These are phyloP conservation scores for Nidularia pulvinata DNA, from an alignment of 768 basidiomycete genomes.

Conservation along the genomic window DNA sequence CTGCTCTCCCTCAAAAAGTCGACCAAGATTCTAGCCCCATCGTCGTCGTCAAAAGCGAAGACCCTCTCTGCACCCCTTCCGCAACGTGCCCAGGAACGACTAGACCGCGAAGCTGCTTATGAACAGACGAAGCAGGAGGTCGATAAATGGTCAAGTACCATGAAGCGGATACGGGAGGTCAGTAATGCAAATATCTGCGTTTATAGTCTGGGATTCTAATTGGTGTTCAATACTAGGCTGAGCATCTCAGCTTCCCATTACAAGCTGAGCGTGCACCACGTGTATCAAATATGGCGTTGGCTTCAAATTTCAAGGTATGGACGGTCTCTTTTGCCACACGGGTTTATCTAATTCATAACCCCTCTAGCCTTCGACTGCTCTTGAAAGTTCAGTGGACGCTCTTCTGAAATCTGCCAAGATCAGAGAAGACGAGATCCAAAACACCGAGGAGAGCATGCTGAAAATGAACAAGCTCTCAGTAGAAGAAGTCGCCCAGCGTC, in stretches of 20 bases:
- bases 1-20: constrained; percentile 70
- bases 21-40: constrained; percentile 57
- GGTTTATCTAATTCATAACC: not conserved
- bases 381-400: constrained; percentile 83
- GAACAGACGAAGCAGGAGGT: constrained; percentile 92
- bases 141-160: constrained; percentile 90
- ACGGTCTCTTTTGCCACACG: not conserved
- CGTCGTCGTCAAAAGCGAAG: constrained; percentile 51
- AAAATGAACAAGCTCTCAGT: constrained; percentile 79
- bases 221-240: constrained; percentile 48
- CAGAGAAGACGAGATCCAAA: constrained; percentile 75
- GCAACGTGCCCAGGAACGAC: constrained; percentile 81
- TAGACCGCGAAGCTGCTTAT: constrained; percentile 94
- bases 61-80: constrained; percentile 84
- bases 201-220: constrained; percentile 1
- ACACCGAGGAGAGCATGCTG: constrained; percentile 73
- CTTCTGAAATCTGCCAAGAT: constrained; percentile 83
- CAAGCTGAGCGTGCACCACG: constrained; percentile 58
- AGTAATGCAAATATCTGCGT: constrained; percentile 5
- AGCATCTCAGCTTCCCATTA: constrained; percentile 85
- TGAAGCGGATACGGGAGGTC: constrained; percentile 91
- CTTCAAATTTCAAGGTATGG: constrained; percentile 82
- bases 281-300: constrained; percentile 72
- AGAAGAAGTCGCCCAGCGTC: constrained; percentile 84
- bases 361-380: constrained; percentile 72